Evolutionary conservation across 2,329 filamentous ascomycete species (phyloP), one percentile per base, ranked within the genome.

Genomic region (Westerdykella aurantiaca): DNA sequence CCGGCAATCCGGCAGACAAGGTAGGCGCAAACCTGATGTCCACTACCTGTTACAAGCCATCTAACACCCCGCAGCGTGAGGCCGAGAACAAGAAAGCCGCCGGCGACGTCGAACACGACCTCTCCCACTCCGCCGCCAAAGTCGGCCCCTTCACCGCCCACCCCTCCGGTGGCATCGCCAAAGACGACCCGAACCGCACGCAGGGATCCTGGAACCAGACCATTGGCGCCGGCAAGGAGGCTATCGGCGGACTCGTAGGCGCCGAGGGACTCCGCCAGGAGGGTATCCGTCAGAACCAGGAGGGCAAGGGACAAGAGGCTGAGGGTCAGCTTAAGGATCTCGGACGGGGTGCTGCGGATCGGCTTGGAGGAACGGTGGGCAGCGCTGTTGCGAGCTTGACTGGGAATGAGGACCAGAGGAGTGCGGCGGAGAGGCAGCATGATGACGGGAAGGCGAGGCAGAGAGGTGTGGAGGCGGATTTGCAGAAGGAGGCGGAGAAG

Each of bases 191-290:
- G 10, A 75, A 91, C 65, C 86, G 89, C 52, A 72, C 76, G 17
- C 65, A 79, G 14, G 90, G 91, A 35, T 76, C 77, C 14, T 94
- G 85, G 82, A 88, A 95, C 73, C 90, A 96, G 72, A 95, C 88
- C 5, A 62, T 90, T n/a, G 91, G 90, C 41, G 80, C 85, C 1
- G 83, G 83, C 35, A 96, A 96, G 74, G 88, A 96, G 66, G 74
- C 82, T 4, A 51, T 93, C 1, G 91, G 91, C 45, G 82, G 83
- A 14, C 57, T 91, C 5, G 53, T 91, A 21, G 91, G 90, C 47
- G 82, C 80, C 51, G 84, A 93, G 70, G 76, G 74, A 29, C 69
- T 96, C 42, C 91, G 90, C 73, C 75, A 80, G 38, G 64, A 82
- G 18, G 91, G 91, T 5, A 80, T 80, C 25, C 69, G 84, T 57